Base-by-base conservation (phyloP, 495 filamentous ascomycete genomes). In the Hyphodiscus hymeniophilus region DNA sequence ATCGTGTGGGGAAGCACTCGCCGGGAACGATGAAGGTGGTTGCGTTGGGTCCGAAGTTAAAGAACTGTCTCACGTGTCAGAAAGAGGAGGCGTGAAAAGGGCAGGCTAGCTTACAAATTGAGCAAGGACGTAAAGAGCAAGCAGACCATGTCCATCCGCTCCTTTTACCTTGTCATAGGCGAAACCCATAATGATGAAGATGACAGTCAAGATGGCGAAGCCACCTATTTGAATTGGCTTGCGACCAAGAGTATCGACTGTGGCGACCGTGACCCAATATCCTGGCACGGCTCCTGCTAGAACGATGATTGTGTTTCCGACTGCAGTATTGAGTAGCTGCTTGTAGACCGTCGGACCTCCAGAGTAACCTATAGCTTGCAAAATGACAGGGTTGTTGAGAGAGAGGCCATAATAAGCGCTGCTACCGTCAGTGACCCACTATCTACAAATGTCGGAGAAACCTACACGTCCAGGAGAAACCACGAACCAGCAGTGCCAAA, bases 11-110 rank as follows among this genome's bases (percentile, higher is more conserved):
- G 72, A 90, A 95, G 46, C 81, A 80, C 56, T 95, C 89, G 17
- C 85, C 87, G 12, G 88, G 87, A 1, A 94, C 82, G 52, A 94
- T 84, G 74, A 92, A 91, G 11, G 87, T 92, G 2, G 86, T 89
- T 20, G 82, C 76, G 63, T 94, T 94, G 40, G 88, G 87, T 1
- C 64, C 81, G 56, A 75, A 89, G 68, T 90, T 90, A 73, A 90
- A 89, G 68, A 87, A 84, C n/a, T n/a, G 33, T 5, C 6, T 36
- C 13, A 36, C 34, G 13, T n/a, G 17, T 18, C 13, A 36, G 17
- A 15, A 18, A 36, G 15, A 36, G 4, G 13, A 36, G 34, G 13
- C 4, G 34, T 7, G 5, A 15, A 15, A 15, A 89, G 87, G 1
- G 63, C 81, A 57, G 75, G 88, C 67, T 89, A 89, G 73, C 89